Conservation (phyloP, 345 rosid species). For the Geranium rotundifolium region DNA sequence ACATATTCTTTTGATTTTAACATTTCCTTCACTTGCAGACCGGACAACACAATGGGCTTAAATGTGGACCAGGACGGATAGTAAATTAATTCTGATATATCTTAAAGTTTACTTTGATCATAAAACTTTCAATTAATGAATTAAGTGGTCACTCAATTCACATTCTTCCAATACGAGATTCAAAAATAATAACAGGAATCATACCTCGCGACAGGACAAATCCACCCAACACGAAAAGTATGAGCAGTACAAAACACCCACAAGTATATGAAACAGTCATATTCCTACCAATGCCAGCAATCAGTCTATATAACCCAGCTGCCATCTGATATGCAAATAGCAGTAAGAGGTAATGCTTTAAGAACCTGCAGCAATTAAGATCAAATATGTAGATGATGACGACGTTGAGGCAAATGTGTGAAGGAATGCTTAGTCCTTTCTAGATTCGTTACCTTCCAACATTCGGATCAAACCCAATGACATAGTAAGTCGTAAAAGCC, state of each 20-base stretch:
- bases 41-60: too few relatives aligned
- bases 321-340: conserved; percentile 31
- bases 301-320: conserved; percentile 26
- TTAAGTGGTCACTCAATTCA: too few relatives aligned
- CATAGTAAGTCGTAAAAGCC: conserved; percentile 30
- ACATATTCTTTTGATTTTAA: too few relatives aligned
- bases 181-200: not conserved
- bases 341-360: conserved; percentile 28
- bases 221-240: conserved; percentile 27
- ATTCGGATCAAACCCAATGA: conserved; percentile 34
- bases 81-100: too few relatives aligned
- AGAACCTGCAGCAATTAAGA: conserved; percentile 21
- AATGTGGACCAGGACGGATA: too few relatives aligned
- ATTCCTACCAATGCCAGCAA: conserved; percentile 31
- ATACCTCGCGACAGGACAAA: conserved; percentile 32
- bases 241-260: conserved; percentile 28
- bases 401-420: not conserved
- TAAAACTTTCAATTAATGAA: too few relatives aligned
- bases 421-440: not conserved
- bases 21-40: too few relatives aligned
- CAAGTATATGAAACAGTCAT: conserved; percentile 30
- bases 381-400: not conserved
- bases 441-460: conserved; percentile 20
- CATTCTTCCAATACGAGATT: too few relatives aligned
- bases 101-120: too few relatives aligned